phyloP scores from a whole-genome alignment of 768 basidiomycete species.

The Phlebiopsis flavidoalba region DNA sequence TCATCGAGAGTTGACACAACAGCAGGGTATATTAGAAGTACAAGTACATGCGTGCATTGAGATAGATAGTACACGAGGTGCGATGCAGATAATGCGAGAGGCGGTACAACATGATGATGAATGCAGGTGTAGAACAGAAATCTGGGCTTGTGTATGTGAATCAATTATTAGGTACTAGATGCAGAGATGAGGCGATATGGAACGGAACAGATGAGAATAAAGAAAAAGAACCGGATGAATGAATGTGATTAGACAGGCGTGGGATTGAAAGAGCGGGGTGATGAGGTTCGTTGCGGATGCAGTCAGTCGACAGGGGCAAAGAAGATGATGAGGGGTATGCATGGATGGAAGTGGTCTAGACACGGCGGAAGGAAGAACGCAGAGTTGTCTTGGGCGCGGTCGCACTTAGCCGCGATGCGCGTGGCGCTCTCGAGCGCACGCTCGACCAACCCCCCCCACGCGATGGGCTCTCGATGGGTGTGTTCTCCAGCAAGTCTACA shows the following conservation, averaged over 20 bases:
- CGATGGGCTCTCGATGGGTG: slow-evolving; percentile 43
- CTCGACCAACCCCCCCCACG: slow-evolving; percentile 49
- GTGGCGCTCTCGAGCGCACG: slow-evolving; percentile 51
- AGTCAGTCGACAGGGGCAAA: neutral
- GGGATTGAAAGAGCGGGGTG: neutral
- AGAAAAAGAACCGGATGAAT: too few relatives aligned
- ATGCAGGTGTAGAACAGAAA: too few relatives aligned
- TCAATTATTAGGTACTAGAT: too few relatives aligned
- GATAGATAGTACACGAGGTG: neutral
- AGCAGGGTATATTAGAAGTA: neutral
- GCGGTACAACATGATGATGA: too few relatives aligned
- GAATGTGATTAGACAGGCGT: neutral
- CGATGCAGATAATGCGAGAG: too few relatives aligned
- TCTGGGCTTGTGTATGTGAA: too few relatives aligned
- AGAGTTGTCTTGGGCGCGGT: slow-evolving; percentile 53
- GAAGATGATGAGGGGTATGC: neutral
- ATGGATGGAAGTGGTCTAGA: neutral
- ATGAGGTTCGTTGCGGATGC: neutral
- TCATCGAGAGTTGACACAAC: neutral
- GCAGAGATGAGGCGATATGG: too few relatives aligned
- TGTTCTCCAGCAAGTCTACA: slow-evolving; percentile 48
- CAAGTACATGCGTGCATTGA: neutral
- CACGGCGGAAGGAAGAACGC: slow-evolving; percentile 30
- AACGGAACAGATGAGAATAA: too few relatives aligned
- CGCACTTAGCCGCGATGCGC: slow-evolving; percentile 57